phyloP scores from a whole-genome alignment of 306 rosid genomes.

The Cicer cuneatum region DNA sequence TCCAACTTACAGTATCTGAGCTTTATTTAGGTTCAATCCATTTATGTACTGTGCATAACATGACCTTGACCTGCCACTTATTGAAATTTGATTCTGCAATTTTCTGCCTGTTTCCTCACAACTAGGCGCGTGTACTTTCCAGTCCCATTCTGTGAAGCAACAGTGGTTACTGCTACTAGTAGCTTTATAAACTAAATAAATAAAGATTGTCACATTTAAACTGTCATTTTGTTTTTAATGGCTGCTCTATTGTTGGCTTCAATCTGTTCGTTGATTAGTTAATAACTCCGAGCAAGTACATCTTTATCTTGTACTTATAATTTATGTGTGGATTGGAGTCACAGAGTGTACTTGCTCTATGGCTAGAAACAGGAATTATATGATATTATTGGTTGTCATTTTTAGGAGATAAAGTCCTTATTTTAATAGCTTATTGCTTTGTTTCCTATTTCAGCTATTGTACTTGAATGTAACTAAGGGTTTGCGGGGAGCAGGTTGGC shows the following conservation, averaged over 20 bases:
- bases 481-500: slow-evolving; percentile 53
- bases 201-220: too few relatives aligned
- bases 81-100: too few relatives aligned
- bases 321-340: background rate
- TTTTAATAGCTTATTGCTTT: slow-evolving; percentile 24
- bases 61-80: too few relatives aligned
- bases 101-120: too few relatives aligned
- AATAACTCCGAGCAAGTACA: background rate
- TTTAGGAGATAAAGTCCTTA: background rate
- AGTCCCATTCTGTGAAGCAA: too few relatives aligned
- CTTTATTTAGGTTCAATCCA: too few relatives aligned
- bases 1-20: too few relatives aligned
- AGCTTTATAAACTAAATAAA: too few relatives aligned
- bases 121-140: too few relatives aligned
- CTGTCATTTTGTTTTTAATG: background rate
- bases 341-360: background rate
- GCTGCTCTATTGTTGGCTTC: background rate
- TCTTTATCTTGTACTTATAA: background rate
- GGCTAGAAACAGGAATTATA: slow-evolving; percentile 12
- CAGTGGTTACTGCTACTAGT: too few relatives aligned
- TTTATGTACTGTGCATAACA: too few relatives aligned
- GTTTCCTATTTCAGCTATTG: slow-evolving; percentile 52
- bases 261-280: background rate
- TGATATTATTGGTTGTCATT: background rate
- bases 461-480: slow-evolving; percentile 62